phyloP scores from a whole-genome alignment of 139 green algal genomes.

The Haematococcus sp. region DNA sequence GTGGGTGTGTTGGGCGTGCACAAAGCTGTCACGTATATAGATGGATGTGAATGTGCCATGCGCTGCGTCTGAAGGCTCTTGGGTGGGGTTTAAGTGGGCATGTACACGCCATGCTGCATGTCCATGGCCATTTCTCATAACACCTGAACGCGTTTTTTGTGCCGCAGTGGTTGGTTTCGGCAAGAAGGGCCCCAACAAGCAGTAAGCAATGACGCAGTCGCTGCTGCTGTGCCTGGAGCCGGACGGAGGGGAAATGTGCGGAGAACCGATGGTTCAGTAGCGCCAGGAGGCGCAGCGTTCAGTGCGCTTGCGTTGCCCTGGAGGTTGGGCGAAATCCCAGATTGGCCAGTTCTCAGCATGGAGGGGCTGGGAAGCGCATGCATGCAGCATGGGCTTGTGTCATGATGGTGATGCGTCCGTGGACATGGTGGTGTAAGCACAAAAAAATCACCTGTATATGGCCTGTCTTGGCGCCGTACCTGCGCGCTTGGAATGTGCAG shows the following conservation, averaged over 20 bases:
- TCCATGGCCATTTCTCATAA: not conserved
- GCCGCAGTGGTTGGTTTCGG: conserved; percentile 79
- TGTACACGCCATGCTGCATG: too few species aligned
- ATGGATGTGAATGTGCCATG: not conserved
- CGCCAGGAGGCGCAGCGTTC: too few species aligned
- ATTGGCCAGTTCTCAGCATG: not conserved
- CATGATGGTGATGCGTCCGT: not conserved
- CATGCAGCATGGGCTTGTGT: not conserved
- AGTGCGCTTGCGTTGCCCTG: not conserved
- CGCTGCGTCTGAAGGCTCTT: not conserved
- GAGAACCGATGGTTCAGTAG: too few species aligned
- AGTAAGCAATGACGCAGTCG: conserved; percentile 21
- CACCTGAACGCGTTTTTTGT: not conserved
- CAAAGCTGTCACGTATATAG: not conserved
- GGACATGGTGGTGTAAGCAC: not conserved
- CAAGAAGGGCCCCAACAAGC: conserved; percentile 88
- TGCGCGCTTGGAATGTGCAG: too few species aligned
- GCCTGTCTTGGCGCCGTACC: too few species aligned
- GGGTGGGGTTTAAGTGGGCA: not conserved
- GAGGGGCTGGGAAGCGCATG: not conserved
- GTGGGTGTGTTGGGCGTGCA: conserved; percentile 31
- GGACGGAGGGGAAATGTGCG: not conserved
- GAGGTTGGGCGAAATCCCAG: not conserved
- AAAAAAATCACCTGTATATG: not conserved
- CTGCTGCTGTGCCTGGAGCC: conserved; percentile 2